Conservation (phyloP, 2,329 filamentous ascomycete species). For the Fusarium mexicanum region DNA sequence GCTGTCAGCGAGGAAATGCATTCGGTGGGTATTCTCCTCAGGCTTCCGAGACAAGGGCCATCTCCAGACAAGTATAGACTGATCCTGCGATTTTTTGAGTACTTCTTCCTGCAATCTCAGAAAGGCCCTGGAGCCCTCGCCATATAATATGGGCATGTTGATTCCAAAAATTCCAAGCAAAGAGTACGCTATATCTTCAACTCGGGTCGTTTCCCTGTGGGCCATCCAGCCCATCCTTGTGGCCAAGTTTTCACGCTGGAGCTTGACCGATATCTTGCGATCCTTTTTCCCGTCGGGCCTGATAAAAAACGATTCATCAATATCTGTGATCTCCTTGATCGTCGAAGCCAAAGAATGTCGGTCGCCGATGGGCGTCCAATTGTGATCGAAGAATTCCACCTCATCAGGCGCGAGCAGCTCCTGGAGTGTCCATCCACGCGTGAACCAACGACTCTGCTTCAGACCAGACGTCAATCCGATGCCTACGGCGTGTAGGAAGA, state of each 20-base stretch:
- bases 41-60: slow-evolving; percentile 26
- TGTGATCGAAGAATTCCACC: slow-evolving; percentile 40
- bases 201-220: slow-evolving; percentile 42
- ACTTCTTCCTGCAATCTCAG: slow-evolving; percentile 49
- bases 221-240: slow-evolving; percentile 51
- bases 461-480: slow-evolving; percentile 22
- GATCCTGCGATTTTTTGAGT: slow-evolving; percentile 47
- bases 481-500: slow-evolving; percentile 24
- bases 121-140: slow-evolving; percentile 49
- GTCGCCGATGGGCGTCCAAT: slow-evolving; percentile 37
- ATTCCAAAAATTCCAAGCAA: slow-evolving; percentile 49
- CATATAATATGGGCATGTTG: slow-evolving; percentile 50
- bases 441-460: slow-evolving; percentile 40
- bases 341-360: slow-evolving; percentile 26
- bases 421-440: slow-evolving; percentile 41
- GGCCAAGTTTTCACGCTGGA: slow-evolving; percentile 43
- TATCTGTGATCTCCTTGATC: slow-evolving; percentile 40
- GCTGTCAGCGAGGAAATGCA: slow-evolving; percentile 41
- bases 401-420: slow-evolving; percentile 40
- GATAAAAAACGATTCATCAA: slow-evolving; percentile 32
- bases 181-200: slow-evolving; percentile 49
- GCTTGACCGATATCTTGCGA: slow-evolving; percentile 28
- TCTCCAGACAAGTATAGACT: slow-evolving; percentile 48
- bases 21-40: slow-evolving; percentile 27
- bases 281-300: slow-evolving; percentile 31